Evolutionary conservation across 768 basidiomycete species (phyloP).

Genomic region (Russula sp.): DNA sequence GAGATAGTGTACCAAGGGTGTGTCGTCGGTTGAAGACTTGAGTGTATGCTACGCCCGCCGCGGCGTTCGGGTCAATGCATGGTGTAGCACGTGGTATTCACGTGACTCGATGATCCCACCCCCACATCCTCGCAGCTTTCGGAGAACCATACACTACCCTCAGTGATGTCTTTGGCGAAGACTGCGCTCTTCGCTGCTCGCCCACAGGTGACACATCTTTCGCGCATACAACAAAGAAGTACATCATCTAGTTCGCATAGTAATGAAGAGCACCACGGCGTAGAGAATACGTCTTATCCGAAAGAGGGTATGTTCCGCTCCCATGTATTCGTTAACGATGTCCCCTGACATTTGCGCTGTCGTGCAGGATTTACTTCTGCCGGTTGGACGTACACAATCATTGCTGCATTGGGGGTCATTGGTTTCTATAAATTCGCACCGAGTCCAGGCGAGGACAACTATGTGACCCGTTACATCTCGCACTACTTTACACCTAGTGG

Average conservation of each 20-base stretch:
- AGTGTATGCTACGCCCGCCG: not conserved
- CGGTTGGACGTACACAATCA: slow-evolving; percentile 59
- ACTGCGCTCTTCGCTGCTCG: slow-evolving; percentile 8
- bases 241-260: slow-evolving; percentile 19
- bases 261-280: slow-evolving; percentile 36
- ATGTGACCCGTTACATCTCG: slow-evolving; percentile 59
- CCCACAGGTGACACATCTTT: not conserved
- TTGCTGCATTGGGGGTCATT: slow-evolving; percentile 43
- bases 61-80: too few relatives aligned
- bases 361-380: slow-evolving; percentile 51
- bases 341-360: not conserved
- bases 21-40: not conserved
- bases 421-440: slow-evolving; percentile 67
- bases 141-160: not conserved
- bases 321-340: not conserved
- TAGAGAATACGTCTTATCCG: slow-evolving; percentile 40
- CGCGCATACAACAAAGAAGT: slow-evolving; percentile 25
- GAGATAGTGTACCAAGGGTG: not conserved
- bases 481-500: slow-evolving; percentile 47
- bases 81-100: not conserved
- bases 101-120: not conserved
- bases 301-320: slow-evolving; percentile 47
- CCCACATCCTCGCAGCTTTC: not conserved
- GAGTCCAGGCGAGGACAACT: slow-evolving; percentile 48
- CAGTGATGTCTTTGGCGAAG: slow-evolving; percentile 19